phyloP scores from a whole-genome alignment of 805 yeast species.

The Cyberlindnera lachancei region DNA sequence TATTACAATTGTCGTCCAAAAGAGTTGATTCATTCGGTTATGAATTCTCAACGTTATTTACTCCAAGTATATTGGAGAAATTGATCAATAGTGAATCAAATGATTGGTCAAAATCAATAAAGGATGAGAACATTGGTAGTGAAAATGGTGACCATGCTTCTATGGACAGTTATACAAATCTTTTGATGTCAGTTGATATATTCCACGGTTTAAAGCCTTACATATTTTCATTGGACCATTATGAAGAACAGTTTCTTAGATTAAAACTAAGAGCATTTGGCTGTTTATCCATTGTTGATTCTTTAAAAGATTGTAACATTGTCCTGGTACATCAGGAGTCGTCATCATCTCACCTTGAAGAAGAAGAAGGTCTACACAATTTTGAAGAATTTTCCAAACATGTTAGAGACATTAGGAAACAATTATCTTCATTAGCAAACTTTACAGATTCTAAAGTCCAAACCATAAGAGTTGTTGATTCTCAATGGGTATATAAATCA shows the following conservation, averaged over 20 bases:
- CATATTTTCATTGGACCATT: constrained; percentile 3
- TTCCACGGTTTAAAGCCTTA: constrained; percentile 29
- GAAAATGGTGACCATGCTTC: no score
- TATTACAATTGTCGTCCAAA: constrained; percentile 19
- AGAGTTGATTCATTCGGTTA: constrained; percentile 58
- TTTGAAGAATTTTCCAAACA: no score
- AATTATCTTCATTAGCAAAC: constrained; percentile 5
- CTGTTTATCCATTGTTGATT: no score
- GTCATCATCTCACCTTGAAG: no score
- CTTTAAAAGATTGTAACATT: no score
- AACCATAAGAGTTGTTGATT: constrained; percentile 28
- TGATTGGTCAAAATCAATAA: no score
- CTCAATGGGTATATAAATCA: constrained; percentile 30
- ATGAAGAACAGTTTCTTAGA: constrained; percentile 7
- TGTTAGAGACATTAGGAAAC: constrained; percentile 4
- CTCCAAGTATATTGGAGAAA: constrained; percentile 10
- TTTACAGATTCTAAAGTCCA: constrained; percentile 7
- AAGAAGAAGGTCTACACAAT: no score
- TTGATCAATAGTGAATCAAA: no score
- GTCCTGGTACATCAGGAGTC: no score
- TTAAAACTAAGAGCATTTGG: constrained; percentile 29
- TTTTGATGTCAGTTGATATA: no score
- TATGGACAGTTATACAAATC: no score
- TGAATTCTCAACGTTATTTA: constrained; percentile 36
- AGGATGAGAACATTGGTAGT: no score